A percentile compares a stretch with the other conserved stretches of the same genome.
phyloP scores from a whole-genome alignment of 441 rosid species.

The Pelargonium exstipulatum region DNA sequence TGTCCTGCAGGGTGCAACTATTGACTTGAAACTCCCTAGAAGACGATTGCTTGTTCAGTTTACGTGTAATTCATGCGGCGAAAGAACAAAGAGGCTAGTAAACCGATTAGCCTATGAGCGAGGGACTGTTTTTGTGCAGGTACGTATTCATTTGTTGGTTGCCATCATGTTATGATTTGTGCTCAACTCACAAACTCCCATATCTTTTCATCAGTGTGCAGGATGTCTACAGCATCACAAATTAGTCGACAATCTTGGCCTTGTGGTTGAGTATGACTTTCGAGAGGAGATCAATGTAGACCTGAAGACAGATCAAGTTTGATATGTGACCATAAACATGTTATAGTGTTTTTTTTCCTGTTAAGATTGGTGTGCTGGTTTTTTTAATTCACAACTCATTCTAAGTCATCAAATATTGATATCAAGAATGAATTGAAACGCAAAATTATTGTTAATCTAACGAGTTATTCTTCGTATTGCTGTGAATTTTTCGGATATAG shows the following conservation, averaged over 20 bases:
- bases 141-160: conserved; percentile 20
- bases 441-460: neutral
- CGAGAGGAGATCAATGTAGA: conserved; percentile 40
- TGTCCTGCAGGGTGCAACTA: conserved; percentile 36
- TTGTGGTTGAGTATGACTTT: conserved; percentile 69
- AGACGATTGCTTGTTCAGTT: conserved; percentile 74
- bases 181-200: conserved; percentile 19
- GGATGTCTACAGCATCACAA: conserved; percentile 85
- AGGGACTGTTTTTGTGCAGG: conserved; percentile 82
- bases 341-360: conserved; percentile 6
- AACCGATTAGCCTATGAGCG: conserved; percentile 74
- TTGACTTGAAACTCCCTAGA: conserved; percentile 67
- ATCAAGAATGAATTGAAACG: neutral
- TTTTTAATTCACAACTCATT: neutral
- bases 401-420: neutral
- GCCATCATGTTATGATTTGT: neutral
- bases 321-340: conserved; percentile 20
- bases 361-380: neutral
- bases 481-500: neutral
- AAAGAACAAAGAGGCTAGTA: conserved; percentile 68
- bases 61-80: conserved; percentile 73
- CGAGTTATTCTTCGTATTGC: neutral
- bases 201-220: conserved; percentile 58
- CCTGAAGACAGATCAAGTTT: conserved; percentile 41
- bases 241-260: conserved; percentile 83